Base-by-base conservation (phyloP, 441 rosid genomes). In the Brassica hybrid region DNA sequence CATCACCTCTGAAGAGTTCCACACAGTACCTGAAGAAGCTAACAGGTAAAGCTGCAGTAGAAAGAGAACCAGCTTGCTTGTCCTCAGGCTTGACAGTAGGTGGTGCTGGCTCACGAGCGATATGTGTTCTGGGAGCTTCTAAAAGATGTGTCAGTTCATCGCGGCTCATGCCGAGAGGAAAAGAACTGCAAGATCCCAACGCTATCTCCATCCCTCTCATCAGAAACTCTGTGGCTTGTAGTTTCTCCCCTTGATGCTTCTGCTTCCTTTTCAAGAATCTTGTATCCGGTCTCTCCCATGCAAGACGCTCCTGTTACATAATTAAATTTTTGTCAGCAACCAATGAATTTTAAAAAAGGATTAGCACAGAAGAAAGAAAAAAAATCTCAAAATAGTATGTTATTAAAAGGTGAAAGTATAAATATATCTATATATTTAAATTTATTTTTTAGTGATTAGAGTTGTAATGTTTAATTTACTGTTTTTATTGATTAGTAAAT, bases 281-380 rank as follows among this genome's bases (percentile, higher is more conserved):
- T 64, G 84, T 73, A 75, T 85, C 85, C 17, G 95, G 94, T 83
- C 85, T 80, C 88, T 93, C 98, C 89, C 95, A 89, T 17, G 58
- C 32, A 80, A 84, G 79, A 34, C 86, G 83, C 3, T 86, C 85
- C 95, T 91, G 89, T 79, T 56, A 65, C 62, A 72, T 13, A 63
- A 65, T 16, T 61, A 67, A 41, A 67, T 3, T 12, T 57, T 62
- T 14, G 19, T 68, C 67, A 73, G 71, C 57, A 41, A 54, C 61
- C 63, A 4, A 54, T 73, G 3, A 63, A 63, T 27, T 27, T 4
- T 27, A 43, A 43, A 48, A 45, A 13, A 13, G 0, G 2, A 9
- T 10, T 36, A 50, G 6, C 54, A n/a, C 56, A 6, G 13, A 11
- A 11, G 12, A 43, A 12, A 43, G 50, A 36, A 3, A 43, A 12